Percentiles rank a stretch among this genome's conserved stretches.
These are phyloP conservation scores for Umbilicus rupestris DNA, from an alignment of 164 flowering plant species.

Conservation along the genomic window DNA sequence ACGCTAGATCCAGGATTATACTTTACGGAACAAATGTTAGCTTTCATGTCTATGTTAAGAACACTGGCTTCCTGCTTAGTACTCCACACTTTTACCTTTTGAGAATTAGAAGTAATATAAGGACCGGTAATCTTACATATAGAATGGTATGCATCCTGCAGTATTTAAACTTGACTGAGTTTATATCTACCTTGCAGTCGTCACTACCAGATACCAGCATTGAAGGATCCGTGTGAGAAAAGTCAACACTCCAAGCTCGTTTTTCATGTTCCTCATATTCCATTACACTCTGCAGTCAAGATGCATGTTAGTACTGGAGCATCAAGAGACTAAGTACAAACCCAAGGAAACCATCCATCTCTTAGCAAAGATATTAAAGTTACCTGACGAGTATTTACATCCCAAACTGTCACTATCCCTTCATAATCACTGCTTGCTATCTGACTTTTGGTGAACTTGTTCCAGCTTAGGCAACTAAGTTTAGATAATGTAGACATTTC, in stretches of 20 bases:
- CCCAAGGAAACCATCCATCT: background rate
- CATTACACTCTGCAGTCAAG: slow-evolving; percentile 57
- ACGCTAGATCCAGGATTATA: slow-evolving; percentile 78
- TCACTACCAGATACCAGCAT: slow-evolving; percentile 46
- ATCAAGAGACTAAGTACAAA: background rate
- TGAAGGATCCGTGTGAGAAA: slow-evolving; percentile 38
- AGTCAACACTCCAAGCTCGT: slow-evolving; percentile 77
- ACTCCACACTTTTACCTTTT: slow-evolving; percentile 89
- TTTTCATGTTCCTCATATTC: slow-evolving; percentile 95
- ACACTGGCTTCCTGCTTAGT: slow-evolving; percentile 77
- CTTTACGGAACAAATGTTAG: slow-evolving; percentile 85
- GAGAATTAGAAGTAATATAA: slow-evolving; percentile 7
- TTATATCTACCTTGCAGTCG: slow-evolving; percentile 48
- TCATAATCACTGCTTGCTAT: slow-evolving; percentile 93
- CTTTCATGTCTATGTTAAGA: slow-evolving; percentile 77
- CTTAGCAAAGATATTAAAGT: background rate
- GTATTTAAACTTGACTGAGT: background rate
- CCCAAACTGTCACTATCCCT: slow-evolving; percentile 92
- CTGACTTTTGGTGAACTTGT: slow-evolving; percentile 57
- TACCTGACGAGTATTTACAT: slow-evolving; percentile 74
- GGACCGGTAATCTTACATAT: background rate
- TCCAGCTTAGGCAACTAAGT: slow-evolving; percentile 97
- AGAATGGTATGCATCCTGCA: background rate
- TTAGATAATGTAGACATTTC: slow-evolving; percentile 83
- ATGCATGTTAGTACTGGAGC: background rate